Evolutionary conservation across 2,329 filamentous ascomycete genomes (phyloP), one percentile per base, ranked within the genome.

Genomic region (Corinectria fuckeliana): DNA sequence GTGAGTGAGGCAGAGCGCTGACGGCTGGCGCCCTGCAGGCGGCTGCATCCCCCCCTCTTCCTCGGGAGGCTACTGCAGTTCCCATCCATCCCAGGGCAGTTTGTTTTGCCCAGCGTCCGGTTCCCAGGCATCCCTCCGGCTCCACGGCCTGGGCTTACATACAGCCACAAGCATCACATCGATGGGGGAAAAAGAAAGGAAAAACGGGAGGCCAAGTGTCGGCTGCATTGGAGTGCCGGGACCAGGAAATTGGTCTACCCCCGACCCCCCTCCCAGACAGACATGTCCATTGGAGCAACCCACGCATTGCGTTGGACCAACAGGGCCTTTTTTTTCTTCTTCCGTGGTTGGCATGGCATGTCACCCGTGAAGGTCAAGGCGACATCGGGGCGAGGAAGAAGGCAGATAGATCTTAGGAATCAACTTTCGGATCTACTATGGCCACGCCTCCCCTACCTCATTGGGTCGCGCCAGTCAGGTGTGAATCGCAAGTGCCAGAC

Each of bases 11-110:
- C 55, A 50, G 23, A 47, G 16, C 32, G 44, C 41, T 48, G 36
- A 54, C n/a, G 20, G 41, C 30, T 50, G 44, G 50, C 44, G 61
- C 55, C 61, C 61, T 67, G 64, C 64, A 68, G 64, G 28, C 28
- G 42, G 26, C 49, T 45, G 47, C 45, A 49, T 45, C 14, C 18
- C 30, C 45, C 16, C n/a, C n/a, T n/a, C n/a, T n/a, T n/a, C n/a
- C 36, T 42, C 42, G 53, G 54, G 26, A 39, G 34, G 48, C 41
- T 52, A 38, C 49, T 58, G 56, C 50, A 50, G 56, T 58, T 58
- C 56, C 49, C 44, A n/a, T n/a, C n/a, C n/a, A n/a, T n/a, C n/a
- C n/a, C n/a, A n/a, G n/a, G n/a, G n/a, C n/a, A n/a, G n/a, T n/a
- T n/a, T 45, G 38, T 28, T 28, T 39, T 47, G 38, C 45, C 16